Percentiles rank a stretch among this genome's conserved stretches.
Conservation (phyloP, 1,284 basidiomycete species). For the Sanghuangporus sanghuang region DNA sequence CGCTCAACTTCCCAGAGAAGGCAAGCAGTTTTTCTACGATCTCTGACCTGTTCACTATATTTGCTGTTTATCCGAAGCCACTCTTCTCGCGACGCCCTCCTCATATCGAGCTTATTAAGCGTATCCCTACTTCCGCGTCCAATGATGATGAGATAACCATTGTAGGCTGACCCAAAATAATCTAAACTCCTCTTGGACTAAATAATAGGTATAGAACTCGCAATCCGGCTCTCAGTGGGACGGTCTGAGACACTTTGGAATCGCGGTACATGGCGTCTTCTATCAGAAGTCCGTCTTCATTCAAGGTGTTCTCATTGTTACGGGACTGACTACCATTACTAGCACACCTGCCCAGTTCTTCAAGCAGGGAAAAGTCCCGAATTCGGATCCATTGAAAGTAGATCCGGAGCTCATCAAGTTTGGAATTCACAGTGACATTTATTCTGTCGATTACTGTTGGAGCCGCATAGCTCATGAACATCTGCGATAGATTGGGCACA, state of each 20-base stretch:
- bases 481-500: slow-evolving; percentile 55
- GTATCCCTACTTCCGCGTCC: slow-evolving; percentile 27
- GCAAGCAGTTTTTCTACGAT: slow-evolving; percentile 27
- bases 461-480: neutral
- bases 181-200: neutral
- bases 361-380: slow-evolving; percentile 40
- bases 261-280: slow-evolving; percentile 49
- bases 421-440: slow-evolving; percentile 59
- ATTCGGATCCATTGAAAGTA: slow-evolving; percentile 46
- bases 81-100: slow-evolving; percentile 50
- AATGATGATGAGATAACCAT: slow-evolving; percentile 63
- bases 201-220: slow-evolving; percentile 46
- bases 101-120: slow-evolving; percentile 36
- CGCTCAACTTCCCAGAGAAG: slow-evolving; percentile 61
- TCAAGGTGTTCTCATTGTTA: neutral
- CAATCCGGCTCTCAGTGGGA: slow-evolving; percentile 78
- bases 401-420: slow-evolving; percentile 45
- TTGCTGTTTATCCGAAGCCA: slow-evolving; percentile 35
- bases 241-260: slow-evolving; percentile 57
- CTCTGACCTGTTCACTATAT: neutral
- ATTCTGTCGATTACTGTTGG: neutral
- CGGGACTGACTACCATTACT: neutral
- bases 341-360: slow-evolving; percentile 45
- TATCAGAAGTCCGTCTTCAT: slow-evolving; percentile 52
- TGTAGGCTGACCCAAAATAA: slow-evolving; percentile 33